A percentile compares a stretch with the other conserved stretches of the same genome.
Conservation (phyloP, 345 rosid species). For the Salix exigua region DNA sequence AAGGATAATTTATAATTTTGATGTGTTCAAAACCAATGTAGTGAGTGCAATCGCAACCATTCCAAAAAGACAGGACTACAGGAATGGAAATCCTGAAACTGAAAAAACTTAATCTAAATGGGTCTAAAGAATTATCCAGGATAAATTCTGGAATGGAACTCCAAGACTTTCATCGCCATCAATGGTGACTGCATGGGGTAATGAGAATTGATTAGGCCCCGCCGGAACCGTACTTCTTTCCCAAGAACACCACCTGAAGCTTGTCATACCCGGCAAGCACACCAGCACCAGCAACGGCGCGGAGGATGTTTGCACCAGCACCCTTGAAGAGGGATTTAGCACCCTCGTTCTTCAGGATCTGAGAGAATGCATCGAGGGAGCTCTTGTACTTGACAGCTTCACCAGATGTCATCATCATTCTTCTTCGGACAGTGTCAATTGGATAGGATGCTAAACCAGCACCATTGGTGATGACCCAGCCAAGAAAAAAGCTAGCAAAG, state of each 20-base stretch:
- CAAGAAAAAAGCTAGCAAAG: slow-evolving; percentile 32
- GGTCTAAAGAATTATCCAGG: background rate
- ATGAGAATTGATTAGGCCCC: slow-evolving; percentile 12
- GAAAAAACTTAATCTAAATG: background rate
- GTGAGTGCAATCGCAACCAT: background rate
- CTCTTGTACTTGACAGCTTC: slow-evolving; percentile 34
- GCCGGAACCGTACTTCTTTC: slow-evolving; percentile 30
- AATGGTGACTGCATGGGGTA: background rate
- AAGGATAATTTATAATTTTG: background rate
- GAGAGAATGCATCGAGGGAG: slow-evolving; percentile 28
- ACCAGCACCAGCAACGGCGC: slow-evolving; percentile 34
- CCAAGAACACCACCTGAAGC: slow-evolving; percentile 23
- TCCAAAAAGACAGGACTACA: background rate
- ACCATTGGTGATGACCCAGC: slow-evolving; percentile 29
- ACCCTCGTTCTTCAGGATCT: slow-evolving; percentile 28
- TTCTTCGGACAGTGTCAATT: slow-evolving; percentile 25
- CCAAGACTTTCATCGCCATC: slow-evolving; percentile 1
- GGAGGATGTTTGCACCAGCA: slow-evolving; percentile 33
- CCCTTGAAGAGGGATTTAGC: slow-evolving; percentile 32
- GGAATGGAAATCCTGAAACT: background rate
- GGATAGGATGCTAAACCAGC: slow-evolving; percentile 27
- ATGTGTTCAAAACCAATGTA: background rate
- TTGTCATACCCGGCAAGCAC: slow-evolving; percentile 34
- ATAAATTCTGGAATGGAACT: background rate
- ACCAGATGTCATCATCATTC: slow-evolving; percentile 38